phyloP scores from a whole-genome alignment of 495 filamentous ascomycete species.

The Hyaloscypha hepaticicola region DNA sequence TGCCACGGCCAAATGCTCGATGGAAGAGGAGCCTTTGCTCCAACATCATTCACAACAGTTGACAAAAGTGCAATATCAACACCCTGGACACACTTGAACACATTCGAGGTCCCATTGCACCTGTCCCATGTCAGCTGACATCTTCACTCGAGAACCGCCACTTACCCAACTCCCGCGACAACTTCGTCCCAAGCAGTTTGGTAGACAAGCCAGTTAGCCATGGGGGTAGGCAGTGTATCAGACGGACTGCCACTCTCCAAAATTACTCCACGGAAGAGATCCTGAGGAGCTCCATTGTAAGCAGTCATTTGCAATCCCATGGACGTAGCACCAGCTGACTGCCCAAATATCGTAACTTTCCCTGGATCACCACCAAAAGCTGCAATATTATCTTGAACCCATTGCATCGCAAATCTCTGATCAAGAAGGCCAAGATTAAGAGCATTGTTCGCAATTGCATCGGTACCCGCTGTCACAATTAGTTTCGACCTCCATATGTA shows the following conservation, averaged over 20 bases:
- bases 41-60: neutral
- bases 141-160: neutral
- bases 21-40: neutral
- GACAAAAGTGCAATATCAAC: neutral
- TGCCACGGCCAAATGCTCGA: constrained; percentile 9
- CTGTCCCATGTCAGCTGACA: neutral
- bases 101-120: neutral
- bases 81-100: neutral
- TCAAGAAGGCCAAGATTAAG: constrained; percentile 42
- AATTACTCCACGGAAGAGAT: constrained; percentile 11
- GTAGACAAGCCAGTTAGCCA: constrained; percentile 2
- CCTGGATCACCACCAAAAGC: constrained; percentile 48
- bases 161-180: constrained; percentile 2
- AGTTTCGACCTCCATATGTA: neutral
- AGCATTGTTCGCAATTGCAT: constrained; percentile 4
- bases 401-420: constrained; percentile 58
- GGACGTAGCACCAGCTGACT: constrained; percentile 49
- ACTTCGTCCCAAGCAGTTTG: constrained; percentile 10
- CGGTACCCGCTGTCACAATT: neutral
- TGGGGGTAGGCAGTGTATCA: constrained; percentile 10
- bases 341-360: constrained; percentile 38
- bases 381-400: constrained; percentile 56
- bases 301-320: constrained; percentile 39
- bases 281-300: neutral
- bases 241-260: constrained; percentile 7